Evolutionary conservation across 495 filamentous ascomycete genomes (phyloP).

Genomic region (Opeltia flavorubescens): DNA sequence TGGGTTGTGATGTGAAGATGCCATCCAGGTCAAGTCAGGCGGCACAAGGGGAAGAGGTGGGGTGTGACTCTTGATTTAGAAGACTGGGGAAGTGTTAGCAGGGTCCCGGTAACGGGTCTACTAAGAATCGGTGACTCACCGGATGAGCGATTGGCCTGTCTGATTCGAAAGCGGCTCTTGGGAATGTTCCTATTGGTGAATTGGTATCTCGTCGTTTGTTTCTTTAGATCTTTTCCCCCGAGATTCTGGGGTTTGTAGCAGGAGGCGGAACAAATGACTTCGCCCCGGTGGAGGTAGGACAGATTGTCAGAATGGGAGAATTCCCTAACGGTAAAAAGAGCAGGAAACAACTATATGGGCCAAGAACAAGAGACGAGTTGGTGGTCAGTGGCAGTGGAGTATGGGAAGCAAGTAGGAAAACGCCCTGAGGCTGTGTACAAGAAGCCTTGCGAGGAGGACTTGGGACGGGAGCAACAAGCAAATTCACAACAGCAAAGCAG

Average conservation of each 20-base stretch:
- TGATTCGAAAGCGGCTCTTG: not conserved
- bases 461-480: not conserved
- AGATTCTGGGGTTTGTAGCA: not conserved
- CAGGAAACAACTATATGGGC: not conserved
- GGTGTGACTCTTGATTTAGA: not conserved
- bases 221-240: not conserved
- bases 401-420: not conserved
- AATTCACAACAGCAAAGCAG: not conserved
- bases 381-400: not conserved
- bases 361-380: not conserved
- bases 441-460: slow-evolving; percentile 2
- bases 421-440: not conserved
- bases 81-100: not conserved
- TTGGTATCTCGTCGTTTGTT: not conserved
- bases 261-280: not conserved
- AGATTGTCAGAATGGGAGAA: too few species aligned
- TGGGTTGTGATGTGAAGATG: slow-evolving; percentile 13
- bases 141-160: not conserved
- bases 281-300: too few species aligned
- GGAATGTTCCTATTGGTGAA: not conserved
- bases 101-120: not conserved
- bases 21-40: slow-evolving; percentile 11
- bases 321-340: not conserved
- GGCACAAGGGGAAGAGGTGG: not conserved
- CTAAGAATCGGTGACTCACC: not conserved